These are phyloP conservation scores for Cystobasidiaceae sp. DNA, from an alignment of 1,284 basidiomycete genomes.

Conservation along the genomic window DNA sequence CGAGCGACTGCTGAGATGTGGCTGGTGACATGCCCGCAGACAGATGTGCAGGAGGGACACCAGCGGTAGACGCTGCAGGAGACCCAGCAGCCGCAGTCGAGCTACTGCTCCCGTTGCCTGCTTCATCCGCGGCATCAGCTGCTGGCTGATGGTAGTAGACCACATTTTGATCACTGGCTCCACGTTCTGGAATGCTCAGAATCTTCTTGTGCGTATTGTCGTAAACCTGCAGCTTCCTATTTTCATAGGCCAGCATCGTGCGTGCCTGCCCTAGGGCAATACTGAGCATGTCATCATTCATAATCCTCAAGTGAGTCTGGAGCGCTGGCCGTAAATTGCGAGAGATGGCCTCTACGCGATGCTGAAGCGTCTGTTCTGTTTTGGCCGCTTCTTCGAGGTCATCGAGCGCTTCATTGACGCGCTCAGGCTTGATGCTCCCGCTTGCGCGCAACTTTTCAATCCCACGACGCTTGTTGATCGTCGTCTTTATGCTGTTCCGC, in stretches of 20 bases:
- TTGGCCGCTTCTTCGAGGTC: constrained; percentile 90
- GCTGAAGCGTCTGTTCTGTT: constrained; percentile 73
- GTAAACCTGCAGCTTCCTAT: constrained; percentile 58
- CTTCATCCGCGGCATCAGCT: neutral
- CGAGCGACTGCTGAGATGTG: neutral
- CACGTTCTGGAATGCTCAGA: constrained; percentile 52
- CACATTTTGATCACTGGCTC: constrained; percentile 34
- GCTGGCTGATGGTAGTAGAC: constrained; percentile 37
- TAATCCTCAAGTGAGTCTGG: constrained; percentile 70
- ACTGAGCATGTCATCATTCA: constrained; percentile 80
- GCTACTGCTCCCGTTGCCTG: neutral
- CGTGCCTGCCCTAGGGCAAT: constrained; percentile 85
- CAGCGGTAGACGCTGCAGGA: neutral
- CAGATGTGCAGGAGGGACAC: neutral
- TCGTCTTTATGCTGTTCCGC: constrained; percentile 78
- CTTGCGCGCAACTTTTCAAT: constrained; percentile 79
- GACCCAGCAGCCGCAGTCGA: neutral
- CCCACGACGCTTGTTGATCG: constrained; percentile 81
- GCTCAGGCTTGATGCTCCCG: constrained; percentile 69
- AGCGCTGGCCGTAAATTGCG: constrained; percentile 80
- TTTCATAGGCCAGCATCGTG: constrained; percentile 82
- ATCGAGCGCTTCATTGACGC: constrained; percentile 85
- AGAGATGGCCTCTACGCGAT: constrained; percentile 79
- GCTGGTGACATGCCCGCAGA: neutral
- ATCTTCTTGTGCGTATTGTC: constrained; percentile 83